Conservation (phyloP, 2,329 filamentous ascomycete genomes). For the Nothophoma quercina region DNA sequence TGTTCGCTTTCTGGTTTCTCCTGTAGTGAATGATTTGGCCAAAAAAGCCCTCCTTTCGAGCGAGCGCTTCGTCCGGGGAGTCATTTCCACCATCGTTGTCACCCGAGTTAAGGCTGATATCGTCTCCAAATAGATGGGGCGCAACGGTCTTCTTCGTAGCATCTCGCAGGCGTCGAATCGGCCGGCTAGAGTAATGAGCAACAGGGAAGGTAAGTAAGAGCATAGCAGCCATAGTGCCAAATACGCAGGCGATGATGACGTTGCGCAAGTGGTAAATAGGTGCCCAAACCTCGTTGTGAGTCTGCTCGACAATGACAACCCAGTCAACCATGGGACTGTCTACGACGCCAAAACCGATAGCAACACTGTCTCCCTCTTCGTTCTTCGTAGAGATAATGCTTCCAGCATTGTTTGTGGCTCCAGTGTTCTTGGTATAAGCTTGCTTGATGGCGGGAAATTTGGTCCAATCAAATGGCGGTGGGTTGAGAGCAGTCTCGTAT, state of each 20-base stretch:
- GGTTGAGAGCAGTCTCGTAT: conserved; percentile 33
- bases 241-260: conserved; percentile 84
- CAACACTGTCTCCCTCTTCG: conserved; percentile 73
- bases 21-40: conserved; percentile 48
- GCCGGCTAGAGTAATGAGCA: conserved; percentile 81
- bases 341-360: conserved; percentile 80
- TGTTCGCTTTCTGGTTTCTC: conserved; percentile 42
- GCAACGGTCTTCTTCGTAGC: conserved; percentile 78
- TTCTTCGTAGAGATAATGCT: conserved; percentile 74
- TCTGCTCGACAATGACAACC: conserved; percentile 82
- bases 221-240: conserved; percentile 79
- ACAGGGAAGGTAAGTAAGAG: conserved; percentile 77
- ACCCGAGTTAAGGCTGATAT: conserved; percentile 48
- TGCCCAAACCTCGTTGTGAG: conserved; percentile 74
- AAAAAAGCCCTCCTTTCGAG: conserved; percentile 57
- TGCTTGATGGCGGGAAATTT: conserved; percentile 69
- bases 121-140: conserved; percentile 65
- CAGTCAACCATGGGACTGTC: conserved; percentile 76
- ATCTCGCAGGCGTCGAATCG: conserved; percentile 76
- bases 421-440: conserved; percentile 61
- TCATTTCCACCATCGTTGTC: conserved; percentile 51
- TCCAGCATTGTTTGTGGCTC: conserved; percentile 71
- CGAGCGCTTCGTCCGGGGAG: conserved; percentile 56
- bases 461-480: conserved; percentile 62
- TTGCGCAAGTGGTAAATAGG: conserved; percentile 79